Evolutionary conservation across 148 eudicot genomes (phyloP), one percentile per base, ranked within the genome.

Genomic region (Heliamphora exappendiculata): DNA sequence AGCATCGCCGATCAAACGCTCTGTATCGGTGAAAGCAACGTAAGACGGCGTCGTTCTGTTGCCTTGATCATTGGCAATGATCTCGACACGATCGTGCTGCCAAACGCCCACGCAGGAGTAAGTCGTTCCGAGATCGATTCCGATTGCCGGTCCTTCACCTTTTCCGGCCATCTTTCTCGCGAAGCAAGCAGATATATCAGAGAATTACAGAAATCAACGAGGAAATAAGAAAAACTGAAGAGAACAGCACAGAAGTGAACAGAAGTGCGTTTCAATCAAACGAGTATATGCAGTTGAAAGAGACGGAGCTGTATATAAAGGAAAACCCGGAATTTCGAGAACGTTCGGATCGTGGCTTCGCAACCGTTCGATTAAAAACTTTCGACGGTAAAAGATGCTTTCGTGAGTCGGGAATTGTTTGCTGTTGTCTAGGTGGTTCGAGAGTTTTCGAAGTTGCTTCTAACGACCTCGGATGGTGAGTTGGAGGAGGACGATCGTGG

Each of bases 91-190:
- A n/a, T 65, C 71, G 22, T 75, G 62, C 47, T 65, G 44, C 78
- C 78, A 75, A 8, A 75, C 78, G 1, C 78, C 78, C 11, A 75
- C 78, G 10, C 78, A 75, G 20, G 78, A 75, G 78, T 75, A 49
- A 0, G 78, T 75, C 33, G 78, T 75, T 14, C 78, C 78, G 13
- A 75, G 58, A 33, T 75, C 62, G 3, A 75, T 75, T 3, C 78
- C 78, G 11, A 75, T 75, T 1, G 78, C 78, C 0, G 16, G 14
- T 2, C 72, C 78, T 20, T 64, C 78, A 11, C 72, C 60, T 49
- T 75, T 75, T 45, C 78, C 78, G 3, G 47, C 49, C 78, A 75
- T 64, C 20, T 74, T 59, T 24, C 26, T 62, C 57, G 16, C 54
- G 5, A 34, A 71, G 24, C 60, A 26, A 20, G 62, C 54, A 29